Conservation (phyloP, 352 stramenopile species). For the Phytophthora kernoviae region DNA sequence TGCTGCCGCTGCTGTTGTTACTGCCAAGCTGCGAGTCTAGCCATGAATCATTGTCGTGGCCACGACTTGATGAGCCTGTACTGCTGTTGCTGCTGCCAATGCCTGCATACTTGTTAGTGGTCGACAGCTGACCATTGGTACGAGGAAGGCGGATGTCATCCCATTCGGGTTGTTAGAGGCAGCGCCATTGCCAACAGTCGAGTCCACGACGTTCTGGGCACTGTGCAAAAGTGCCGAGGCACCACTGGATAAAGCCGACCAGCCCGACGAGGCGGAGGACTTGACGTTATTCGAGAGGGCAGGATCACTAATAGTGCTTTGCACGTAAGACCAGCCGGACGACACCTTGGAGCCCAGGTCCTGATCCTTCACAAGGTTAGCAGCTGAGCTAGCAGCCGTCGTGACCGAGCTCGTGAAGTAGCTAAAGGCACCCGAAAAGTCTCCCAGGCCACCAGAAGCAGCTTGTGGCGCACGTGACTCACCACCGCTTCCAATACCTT, state of each 20-base stretch:
- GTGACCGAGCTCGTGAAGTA: slow-evolving; percentile 76
- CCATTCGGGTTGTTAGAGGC: slow-evolving; percentile 16
- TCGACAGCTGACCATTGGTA: slow-evolving; percentile 58
- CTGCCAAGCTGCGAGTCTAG: slow-evolving; percentile 57
- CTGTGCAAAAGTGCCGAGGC: slow-evolving; percentile 70
- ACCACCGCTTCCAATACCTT: slow-evolving; percentile 78
- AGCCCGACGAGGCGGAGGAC: slow-evolving; percentile 76
- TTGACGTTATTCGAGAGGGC: slow-evolving; percentile 78
- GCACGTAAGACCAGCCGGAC: slow-evolving; percentile 77
- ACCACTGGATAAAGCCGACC: slow-evolving; percentile 72
- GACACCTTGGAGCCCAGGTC: slow-evolving; percentile 80
- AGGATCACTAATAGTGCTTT: slow-evolving; percentile 74
- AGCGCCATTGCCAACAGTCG: slow-evolving; percentile 32
- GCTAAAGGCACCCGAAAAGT: slow-evolving; percentile 76
- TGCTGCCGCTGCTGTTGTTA: slow-evolving; percentile 17
- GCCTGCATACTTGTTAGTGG: slow-evolving; percentile 70
- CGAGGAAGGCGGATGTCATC: slow-evolving; percentile 47
- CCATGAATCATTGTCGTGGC: slow-evolving; percentile 77
- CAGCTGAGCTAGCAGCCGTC: slow-evolving; percentile 64
- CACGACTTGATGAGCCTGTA: slow-evolving; percentile 35
- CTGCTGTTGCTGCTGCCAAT: slow-evolving; percentile 44
- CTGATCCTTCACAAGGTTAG: slow-evolving; percentile 76
- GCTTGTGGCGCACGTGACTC: slow-evolving; percentile 52
- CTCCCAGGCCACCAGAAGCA: slow-evolving; percentile 43
- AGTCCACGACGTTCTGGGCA: slow-evolving; percentile 64